These are phyloP conservation scores for Leucocoprinus leucothites DNA, from an alignment of 768 basidiomycete species.

Conservation along the genomic window DNA sequence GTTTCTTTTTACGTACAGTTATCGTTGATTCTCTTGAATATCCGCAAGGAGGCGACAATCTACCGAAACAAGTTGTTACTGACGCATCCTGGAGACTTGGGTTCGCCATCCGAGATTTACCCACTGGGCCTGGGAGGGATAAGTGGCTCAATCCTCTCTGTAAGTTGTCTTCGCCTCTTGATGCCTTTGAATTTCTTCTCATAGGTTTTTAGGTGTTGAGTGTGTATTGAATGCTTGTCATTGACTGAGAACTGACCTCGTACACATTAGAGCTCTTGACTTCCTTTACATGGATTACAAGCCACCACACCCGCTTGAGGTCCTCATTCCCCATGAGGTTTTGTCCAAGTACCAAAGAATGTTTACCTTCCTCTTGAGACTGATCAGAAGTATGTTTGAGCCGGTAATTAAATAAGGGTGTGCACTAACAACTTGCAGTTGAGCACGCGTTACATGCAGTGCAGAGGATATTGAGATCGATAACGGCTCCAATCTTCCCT, in stretches of 20 bases:
- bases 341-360: conserved; percentile 85
- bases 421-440: conserved; percentile 35
- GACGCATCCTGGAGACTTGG: conserved; percentile 73
- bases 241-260: neutral
- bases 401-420: neutral
- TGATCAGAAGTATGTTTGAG: conserved; percentile 63
- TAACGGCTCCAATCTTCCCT: conserved; percentile 49
- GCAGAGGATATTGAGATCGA: conserved; percentile 56
- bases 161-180: conserved; percentile 37
- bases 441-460: conserved; percentile 64
- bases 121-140: conserved; percentile 57
- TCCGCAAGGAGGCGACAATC: conserved; percentile 27
- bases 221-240: conserved; percentile 20
- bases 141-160: conserved; percentile 83
- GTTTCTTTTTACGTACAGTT: conserved; percentile 79
- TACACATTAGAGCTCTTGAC: conserved; percentile 65
- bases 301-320: conserved; percentile 74
- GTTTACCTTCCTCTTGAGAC: conserved; percentile 74
- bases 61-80: conserved; percentile 23
- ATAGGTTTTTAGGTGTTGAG: conserved; percentile 41
- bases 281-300: conserved; percentile 90
- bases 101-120: conserved; percentile 79
- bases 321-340: conserved; percentile 66
- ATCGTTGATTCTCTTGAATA: conserved; percentile 75
- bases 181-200: neutral